These are phyloP conservation scores for Pelargonium citronellum DNA, from an alignment of 441 rosid species.

Conservation along the genomic window DNA sequence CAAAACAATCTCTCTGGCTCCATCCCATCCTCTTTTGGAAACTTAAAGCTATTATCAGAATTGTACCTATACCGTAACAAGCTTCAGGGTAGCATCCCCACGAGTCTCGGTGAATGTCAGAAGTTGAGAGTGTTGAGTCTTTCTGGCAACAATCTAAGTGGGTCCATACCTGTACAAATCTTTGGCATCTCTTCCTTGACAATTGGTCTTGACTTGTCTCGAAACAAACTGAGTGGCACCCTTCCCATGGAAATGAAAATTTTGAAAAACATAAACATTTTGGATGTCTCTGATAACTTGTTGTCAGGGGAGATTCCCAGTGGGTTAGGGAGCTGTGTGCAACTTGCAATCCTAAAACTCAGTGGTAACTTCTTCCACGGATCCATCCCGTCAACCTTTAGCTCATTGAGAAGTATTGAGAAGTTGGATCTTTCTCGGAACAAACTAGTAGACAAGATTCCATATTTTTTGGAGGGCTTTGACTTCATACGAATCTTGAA, in stretches of 20 bases:
- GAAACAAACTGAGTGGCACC: constrained; percentile 16
- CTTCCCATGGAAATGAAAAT: constrained; percentile 17
- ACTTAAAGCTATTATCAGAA: background rate
- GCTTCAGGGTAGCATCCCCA: constrained; percentile 19
- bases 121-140: constrained; percentile 1
- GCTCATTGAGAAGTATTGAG: constrained; percentile 17
- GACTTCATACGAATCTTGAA: constrained; percentile 6
- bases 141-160: constrained; percentile 15
- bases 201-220: background rate
- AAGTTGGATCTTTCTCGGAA: constrained; percentile 23
- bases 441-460: constrained; percentile 23
- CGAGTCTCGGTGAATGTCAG: constrained; percentile 8
- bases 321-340: constrained; percentile 15
- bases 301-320: constrained; percentile 24
- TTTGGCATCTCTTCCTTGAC: background rate
- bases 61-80: background rate
- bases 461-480: constrained; percentile 14
- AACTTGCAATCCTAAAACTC: constrained; percentile 16
- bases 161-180: constrained; percentile 23
- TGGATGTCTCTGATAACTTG: constrained; percentile 18
- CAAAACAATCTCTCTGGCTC: constrained; percentile 14
- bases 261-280: background rate
- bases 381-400: constrained; percentile 16
- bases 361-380: constrained; percentile 23
- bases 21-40: constrained; percentile 21